Conservation (phyloP, 495 filamentous ascomycete species). For the Xylaria flabelliformis region DNA sequence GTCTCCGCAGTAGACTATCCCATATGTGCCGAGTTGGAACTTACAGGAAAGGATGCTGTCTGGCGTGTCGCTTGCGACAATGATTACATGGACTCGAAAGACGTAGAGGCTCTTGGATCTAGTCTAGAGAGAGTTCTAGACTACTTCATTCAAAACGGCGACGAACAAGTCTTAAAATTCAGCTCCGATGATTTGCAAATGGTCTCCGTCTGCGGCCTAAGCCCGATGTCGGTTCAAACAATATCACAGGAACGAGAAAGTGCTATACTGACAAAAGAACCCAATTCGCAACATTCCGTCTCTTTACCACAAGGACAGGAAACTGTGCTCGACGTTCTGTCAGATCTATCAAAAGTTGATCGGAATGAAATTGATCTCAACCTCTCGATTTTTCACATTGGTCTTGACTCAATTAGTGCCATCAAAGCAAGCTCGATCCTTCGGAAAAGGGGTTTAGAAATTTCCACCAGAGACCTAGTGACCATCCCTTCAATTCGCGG, state of each 20-base stretch:
- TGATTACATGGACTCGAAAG: slow-evolving; percentile 51
- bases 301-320: not conserved
- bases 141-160: slow-evolving; percentile 53
- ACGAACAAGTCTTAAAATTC: slow-evolving; percentile 60
- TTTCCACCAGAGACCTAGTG: slow-evolving; percentile 71
- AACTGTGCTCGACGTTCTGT: slow-evolving; percentile 65
- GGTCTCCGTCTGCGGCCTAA: slow-evolving; percentile 62
- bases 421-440: slow-evolving; percentile 75
- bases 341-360: slow-evolving; percentile 66
- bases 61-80: slow-evolving; percentile 76
- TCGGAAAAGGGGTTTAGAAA: slow-evolving; percentile 60
- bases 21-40: slow-evolving; percentile 80
- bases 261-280: not conserved
- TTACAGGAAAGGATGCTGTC: slow-evolving; percentile 56
- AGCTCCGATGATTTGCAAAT: slow-evolving; percentile 39
- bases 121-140: slow-evolving; percentile 62
- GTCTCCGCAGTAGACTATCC: slow-evolving; percentile 74
- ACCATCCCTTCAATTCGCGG: slow-evolving; percentile 65
- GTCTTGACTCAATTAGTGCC: slow-evolving; percentile 88
- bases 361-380: slow-evolving; percentile 63
- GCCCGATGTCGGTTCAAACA: slow-evolving; percentile 38
- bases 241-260: not conserved
- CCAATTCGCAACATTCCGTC: not conserved
- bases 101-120: slow-evolving; percentile 54
- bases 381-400: slow-evolving; percentile 82